Evolutionary conservation across 2,329 filamentous ascomycete species (phyloP), one percentile per base, ranked within the genome.

Genomic region (Raffaelea albimanens): DNA sequence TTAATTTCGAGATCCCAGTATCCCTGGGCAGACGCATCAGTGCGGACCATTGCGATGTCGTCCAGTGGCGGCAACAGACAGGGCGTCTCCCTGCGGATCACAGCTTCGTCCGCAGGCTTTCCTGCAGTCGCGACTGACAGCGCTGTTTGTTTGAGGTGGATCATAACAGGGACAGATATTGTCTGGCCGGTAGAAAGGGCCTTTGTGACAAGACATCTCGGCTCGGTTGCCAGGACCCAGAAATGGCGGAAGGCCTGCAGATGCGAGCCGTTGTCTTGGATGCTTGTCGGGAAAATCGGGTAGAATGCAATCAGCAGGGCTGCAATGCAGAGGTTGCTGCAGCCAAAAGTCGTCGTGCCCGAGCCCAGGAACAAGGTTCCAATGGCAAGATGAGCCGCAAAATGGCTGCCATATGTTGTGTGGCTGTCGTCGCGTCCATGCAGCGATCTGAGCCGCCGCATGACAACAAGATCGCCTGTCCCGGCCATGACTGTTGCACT

Each of bases 211-310:
- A 98, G 76, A 60, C 91, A 97, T 45, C 94, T 80, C 10, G 88
- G 80, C 58, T 98, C 93, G 0, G 87, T 84, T 2, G 93, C 93
- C 3, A 98, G 74, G 11, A 95, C 91, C 93, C 93, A 98, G 59
- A 98, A 86, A 65, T 98, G 91, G 5, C 94, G 82, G 68, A 98
- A 93, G 3, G 94, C 93, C 68, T 98, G 93, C 5, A 98, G 74
- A 58, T 98, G 93, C 11, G 88, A 89, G 54, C 87, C 85, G 60
- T 97, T 97, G 67, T 98, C 93, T 58, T 95, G 85, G 2, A 97
- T 87, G 25, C 80, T 84, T 10, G 80, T 84, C 0, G 93, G 93
- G 61, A 95, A 96, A 19, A 96, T 75, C 0, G 93, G 93, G 59
- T 98, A 98, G 63, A 98, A 95, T 1, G 93, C 85, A 40, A 93